These are phyloP conservation scores for Macrophomina phaseolina DNA, from an alignment of 2,329 filamentous ascomycete species.

Conservation along the genomic window DNA sequence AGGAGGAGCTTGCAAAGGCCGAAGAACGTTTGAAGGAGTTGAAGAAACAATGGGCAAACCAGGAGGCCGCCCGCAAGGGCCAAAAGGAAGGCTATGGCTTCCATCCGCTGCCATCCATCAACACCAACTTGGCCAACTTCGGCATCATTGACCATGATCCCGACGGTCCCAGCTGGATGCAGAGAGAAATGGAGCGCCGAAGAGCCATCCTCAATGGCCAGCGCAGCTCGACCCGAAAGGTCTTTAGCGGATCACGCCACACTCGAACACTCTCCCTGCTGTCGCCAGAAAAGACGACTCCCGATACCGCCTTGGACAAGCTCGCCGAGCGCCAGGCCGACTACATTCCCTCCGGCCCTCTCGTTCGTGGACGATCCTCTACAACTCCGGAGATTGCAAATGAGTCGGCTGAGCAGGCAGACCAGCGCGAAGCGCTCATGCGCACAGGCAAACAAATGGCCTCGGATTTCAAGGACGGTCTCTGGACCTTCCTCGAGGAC, in stretches of 20 bases:
- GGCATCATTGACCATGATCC: conserved; percentile 48
- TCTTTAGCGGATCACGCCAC: conserved; percentile 68
- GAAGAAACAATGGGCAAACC: conserved; percentile 81
- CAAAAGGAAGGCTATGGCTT: conserved; percentile 45
- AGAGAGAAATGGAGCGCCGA: conserved; percentile 73
- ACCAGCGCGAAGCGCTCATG: conserved; percentile 41
- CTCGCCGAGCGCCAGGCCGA: conserved; percentile 37
- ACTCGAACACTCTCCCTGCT: conserved; percentile 78
- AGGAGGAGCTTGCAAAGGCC: conserved; percentile 84
- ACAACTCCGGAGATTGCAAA: conserved; percentile 42
- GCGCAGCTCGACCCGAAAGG: conserved; percentile 57
- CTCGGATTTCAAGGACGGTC: conserved; percentile 84
- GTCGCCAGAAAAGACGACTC: conserved; percentile 61
- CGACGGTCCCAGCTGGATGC: conserved; percentile 52
- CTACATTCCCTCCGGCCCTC: conserved; percentile 29
- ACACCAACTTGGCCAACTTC: conserved; percentile 45
- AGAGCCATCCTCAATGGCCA: conserved; percentile 66
- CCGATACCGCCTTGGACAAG: conserved; percentile 45
- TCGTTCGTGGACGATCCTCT: conserved; percentile 33
- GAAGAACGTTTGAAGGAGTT: conserved; percentile 76
- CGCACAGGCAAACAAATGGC: conserved; percentile 74
- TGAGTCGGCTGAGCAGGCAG: conserved; percentile 38
- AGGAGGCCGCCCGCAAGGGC: conserved; percentile 78
- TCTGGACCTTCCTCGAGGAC: conserved; percentile 96
- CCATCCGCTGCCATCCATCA: conserved; percentile 64